Evolutionary conservation across 371 early-diverging fungal species (phyloP), one percentile per base, ranked within the genome.

Genomic region (Funneliformis caledonium): DNA sequence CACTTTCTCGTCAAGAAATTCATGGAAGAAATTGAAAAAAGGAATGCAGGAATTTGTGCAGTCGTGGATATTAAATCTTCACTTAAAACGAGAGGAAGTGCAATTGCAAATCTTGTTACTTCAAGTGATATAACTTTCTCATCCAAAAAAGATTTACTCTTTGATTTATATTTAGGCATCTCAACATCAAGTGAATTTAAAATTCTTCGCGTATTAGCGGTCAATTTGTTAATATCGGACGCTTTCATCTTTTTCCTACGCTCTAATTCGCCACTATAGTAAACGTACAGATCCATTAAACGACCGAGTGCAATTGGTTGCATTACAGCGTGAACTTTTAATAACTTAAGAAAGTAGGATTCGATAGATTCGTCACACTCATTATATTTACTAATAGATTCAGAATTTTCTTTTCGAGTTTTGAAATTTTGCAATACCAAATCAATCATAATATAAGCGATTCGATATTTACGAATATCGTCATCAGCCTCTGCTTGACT

Each of bases 231-330:
- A 37, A 96, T 84, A 65, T 95, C 93, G 0, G 86, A 81, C 72
- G 89, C 88, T 86, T 92, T 88, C 83, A 88, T 84, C 82, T 88
- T 85, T 45, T 84, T 88, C 10, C 88, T 81, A 33, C 87, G 89
- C 16, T 88, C 87, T 42, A 95, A 87, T 75, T 94, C 94, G 5
- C 89, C 84, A 22, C 89, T 88, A 81, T 93, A 95, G 80, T 90
- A 94, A 16, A 92, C 85, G 37, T 91, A 89, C 80, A 93, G 86
- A 60, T 94, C 94, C 3, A 92, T 88, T 19, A 94, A 84, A 62
- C 88, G 89, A 22, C 93, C 92, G 0, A 95, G 83, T 0, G 95
- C 93, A 81, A 89, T 91, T 0, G 95, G 95, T 67, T 94, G 95
- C 92, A 94, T 90, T 9, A 94, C 89, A 0, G 92, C 91, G 77